Base-by-base conservation (phyloP, 164 flowering plant species). In the Chimonanthus praecox region DNA sequence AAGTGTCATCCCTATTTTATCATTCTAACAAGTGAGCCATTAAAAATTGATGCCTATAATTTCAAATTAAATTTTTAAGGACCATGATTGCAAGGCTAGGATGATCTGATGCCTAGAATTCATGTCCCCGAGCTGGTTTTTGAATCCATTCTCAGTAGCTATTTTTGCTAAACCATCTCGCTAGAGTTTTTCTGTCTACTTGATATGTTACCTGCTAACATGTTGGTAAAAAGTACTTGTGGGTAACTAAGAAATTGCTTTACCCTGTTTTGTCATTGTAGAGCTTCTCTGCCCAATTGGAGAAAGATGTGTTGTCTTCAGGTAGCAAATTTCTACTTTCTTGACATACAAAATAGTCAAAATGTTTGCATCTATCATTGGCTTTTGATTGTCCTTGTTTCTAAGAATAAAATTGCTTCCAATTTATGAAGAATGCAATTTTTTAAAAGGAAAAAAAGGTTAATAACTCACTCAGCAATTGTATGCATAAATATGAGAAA, bases 221-320 rank as follows among this genome's bases (percentile, higher is more conserved):
- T 49, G 9, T 49, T 9, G 7, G 6, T 49, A 9, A 49, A 0
- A n/a, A 11, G 16, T 54, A 54, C 16, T 54, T 54, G 60, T 54
- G 11, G n/a, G 16, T n/a, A 54, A 54, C 60, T 9, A 54, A 54
- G 60, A 54, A 54, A 54, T 54, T 54, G 16, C 60, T 11, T 54
- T 13, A 15, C 4, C 51, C 33, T 60, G 15, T 49, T 66, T 70
- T 71, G 75, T 76, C 54, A 15, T 78, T 82, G 54, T 89, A 93
- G 97, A 88, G 84, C 81, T 90, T 89, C 76, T 88, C 97, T 80
- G 97, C 88, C 50, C 98, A 92, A 84, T 82, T 95, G 83, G 99
- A 93, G 89, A 91, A 73, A 77, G 98, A 95, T 46, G 85, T 87
- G 67, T 81, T 95, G 81, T 78, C 84, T 64, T 95, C 99, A 77